Evolutionary conservation across 2,329 filamentous ascomycete genomes (phyloP), one percentile per base, ranked within the genome.

Genomic region (Pestalotiopsis sp.): DNA sequence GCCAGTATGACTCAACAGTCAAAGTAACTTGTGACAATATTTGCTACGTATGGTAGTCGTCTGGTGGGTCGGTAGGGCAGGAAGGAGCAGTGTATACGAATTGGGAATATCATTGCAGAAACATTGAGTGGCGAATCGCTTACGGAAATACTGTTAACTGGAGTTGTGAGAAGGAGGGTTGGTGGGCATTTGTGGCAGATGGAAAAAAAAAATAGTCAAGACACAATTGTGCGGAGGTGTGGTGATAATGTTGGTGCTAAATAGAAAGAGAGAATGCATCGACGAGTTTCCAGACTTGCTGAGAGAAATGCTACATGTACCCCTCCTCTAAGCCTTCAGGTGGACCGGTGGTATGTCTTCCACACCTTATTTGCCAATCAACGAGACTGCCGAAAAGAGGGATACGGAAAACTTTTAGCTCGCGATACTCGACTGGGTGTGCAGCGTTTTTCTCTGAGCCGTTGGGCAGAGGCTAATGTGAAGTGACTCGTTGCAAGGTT

Each of bases 1-100:
- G 13, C 38, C 17, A 62, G 59, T 62, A 62, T 62, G 59, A 62
- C 59, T 62, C 59, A 62, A 62, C 27, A 27, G 27, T n/a, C 59
- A 20, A 39, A 39, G 27, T 9, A 36, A 36, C 17, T 20, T 39
- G 31, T 23, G 25, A 27, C 57, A 36, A 27, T 14, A 27, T 59
- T 6, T 13, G 14, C 13, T 59, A 59, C 6, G 23, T 31, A 11
- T n/a, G 14, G 45, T 20, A 52, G 45, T 52, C 45, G 20, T 52
- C 45, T 20, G 45, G 45, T 52, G 45, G 45, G 45, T 52, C 27
- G 57, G 57, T 59, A 59, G 57, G 57, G 57, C 57, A 59, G 12
- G 27, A 17, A 9, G 11, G 17, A n/a, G 23, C 17, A 23, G 45
- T 9, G 45, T n/a, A 52, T n/a, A 52, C 45, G n/a, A n/a, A 52